Evolutionary conservation across 2,329 filamentous ascomycete species (phyloP).

Genomic region (Cordyceps pruinosa): DNA sequence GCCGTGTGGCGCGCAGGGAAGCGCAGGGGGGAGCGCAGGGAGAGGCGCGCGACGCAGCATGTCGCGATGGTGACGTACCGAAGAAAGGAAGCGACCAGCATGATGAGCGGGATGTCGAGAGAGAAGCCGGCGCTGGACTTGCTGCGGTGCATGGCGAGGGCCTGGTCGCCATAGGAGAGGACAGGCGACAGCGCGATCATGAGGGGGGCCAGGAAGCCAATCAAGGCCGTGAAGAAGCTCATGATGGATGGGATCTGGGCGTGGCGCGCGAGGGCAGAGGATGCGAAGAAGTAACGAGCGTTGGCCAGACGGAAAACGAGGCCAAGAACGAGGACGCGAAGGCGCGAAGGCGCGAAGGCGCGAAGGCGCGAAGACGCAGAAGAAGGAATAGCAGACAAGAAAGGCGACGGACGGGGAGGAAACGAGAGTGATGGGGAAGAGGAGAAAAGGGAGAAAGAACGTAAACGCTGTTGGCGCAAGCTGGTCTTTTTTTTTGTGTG

Average conservation of each 20-base stretch:
- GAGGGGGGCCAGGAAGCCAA: slow-evolving; percentile 53
- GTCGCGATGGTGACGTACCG: slow-evolving; percentile 37
- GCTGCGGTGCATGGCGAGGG: slow-evolving; percentile 55
- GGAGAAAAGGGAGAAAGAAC: no score
- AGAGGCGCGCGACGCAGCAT: background rate
- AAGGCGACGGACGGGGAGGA: no score
- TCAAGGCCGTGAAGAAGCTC: slow-evolving; percentile 39
- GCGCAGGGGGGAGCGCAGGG: background rate
- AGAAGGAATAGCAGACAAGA: no score
- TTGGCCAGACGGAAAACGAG: background rate
- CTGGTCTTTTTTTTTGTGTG: no score
- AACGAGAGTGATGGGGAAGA: no score
- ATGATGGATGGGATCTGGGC: no score
- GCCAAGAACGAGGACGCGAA: no score
- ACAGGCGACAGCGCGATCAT: slow-evolving; percentile 59
- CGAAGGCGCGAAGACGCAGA: no score
- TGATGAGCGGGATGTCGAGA: slow-evolving; percentile 64
- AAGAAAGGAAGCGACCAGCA: slow-evolving; percentile 61
- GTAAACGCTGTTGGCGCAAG: no score
- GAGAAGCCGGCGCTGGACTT: slow-evolving; percentile 63
- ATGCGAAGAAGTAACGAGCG: background rate
- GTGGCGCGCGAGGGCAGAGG: no score
- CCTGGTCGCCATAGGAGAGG: slow-evolving; percentile 60
- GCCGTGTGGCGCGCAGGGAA: no score
- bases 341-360: no score